Percentiles rank a stretch among this genome's conserved stretches.
Evolutionary conservation across 2,329 filamentous ascomycete genomes (phyloP).

Genomic region (Alternaria arbusti): DNA sequence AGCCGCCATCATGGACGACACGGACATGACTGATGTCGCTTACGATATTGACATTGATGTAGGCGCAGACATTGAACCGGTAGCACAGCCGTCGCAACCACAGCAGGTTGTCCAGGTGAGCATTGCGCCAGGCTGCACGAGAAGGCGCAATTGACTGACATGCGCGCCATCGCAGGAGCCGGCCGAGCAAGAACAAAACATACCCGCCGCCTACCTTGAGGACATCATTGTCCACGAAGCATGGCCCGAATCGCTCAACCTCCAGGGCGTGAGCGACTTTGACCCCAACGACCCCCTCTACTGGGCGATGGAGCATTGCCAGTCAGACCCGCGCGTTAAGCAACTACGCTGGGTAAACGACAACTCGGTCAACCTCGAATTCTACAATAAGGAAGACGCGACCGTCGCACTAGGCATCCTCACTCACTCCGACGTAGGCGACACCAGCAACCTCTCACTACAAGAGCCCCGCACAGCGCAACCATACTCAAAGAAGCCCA

Average conservation of each 20-base stretch:
- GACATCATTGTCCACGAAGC: conserved; percentile 35
- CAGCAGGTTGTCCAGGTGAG: conserved; percentile 28
- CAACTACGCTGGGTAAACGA: conserved; percentile 94
- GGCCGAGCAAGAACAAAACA: conserved; percentile 13
- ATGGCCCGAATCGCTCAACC: conserved; percentile 73
- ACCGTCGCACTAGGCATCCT: conserved; percentile 61
- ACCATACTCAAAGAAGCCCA: conserved; percentile 73
- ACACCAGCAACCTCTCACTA: conserved; percentile 55
- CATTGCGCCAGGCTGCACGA: conserved; percentile 6
- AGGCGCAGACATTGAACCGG: conserved; percentile 24
- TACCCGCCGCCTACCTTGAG: conserved; percentile 45
- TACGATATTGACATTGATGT: conserved; percentile 48
- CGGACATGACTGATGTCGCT: conserved; percentile 44
- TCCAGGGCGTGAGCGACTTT: conserved; percentile 82
- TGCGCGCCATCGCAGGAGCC: neutral
- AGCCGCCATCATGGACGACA: conserved; percentile 35
- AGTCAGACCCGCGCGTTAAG: conserved; percentile 60
- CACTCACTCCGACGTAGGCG: conserved; percentile 55
- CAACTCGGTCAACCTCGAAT: conserved; percentile 85
- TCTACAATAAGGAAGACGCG: conserved; percentile 63
- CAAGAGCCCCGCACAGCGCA: conserved; percentile 68
- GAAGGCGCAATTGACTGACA: conserved; percentile 10
- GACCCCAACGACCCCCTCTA: conserved; percentile 79
- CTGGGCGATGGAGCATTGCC: conserved; percentile 73
- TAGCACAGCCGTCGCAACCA: conserved; percentile 25